Evolutionary conservation across 495 filamentous ascomycete genomes (phyloP).

Genomic region (Aspergillus egyptiacus): DNA sequence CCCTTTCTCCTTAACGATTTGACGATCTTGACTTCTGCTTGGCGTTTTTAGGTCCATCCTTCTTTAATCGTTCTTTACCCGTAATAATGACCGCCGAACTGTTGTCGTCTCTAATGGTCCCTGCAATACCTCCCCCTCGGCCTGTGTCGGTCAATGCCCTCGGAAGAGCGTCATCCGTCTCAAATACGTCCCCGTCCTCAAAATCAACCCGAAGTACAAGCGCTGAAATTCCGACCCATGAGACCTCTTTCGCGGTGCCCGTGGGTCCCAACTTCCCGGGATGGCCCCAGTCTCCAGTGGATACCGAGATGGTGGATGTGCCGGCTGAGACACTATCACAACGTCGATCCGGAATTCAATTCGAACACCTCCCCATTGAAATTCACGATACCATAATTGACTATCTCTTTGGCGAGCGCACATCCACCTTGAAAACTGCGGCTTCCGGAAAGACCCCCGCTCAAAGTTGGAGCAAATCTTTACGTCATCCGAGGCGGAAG

Average conservation of each 20-base stretch:
- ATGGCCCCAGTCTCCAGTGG: constrained; percentile 18
- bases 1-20: constrained; percentile 15
- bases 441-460: constrained; percentile 40
- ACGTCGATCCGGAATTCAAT: constrained; percentile 18
- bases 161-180: constrained; percentile 18
- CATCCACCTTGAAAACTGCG: constrained; percentile 47
- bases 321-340: constrained; percentile 8
- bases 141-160: constrained; percentile 34
- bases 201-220: constrained; percentile 27
- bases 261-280: constrained; percentile 18
- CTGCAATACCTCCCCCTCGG: constrained; percentile 31
- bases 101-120: constrained; percentile 23
- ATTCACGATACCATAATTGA: constrained; percentile 68
- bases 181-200: constrained; percentile 15
- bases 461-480: constrained; percentile 56
- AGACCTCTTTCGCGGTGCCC: constrained; percentile 16
- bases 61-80: not conserved
- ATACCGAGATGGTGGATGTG: constrained; percentile 29
- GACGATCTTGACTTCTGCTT: constrained; percentile 15
- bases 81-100: constrained; percentile 10
- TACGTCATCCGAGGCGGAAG: constrained; percentile 61
- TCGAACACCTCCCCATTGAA: constrained; percentile 58
- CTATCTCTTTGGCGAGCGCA: constrained; percentile 60
- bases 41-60: constrained; percentile 6
- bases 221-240: constrained; percentile 21